Conservation (phyloP, 2,329 filamentous ascomycete genomes). For the Tolypocladium tundrense region DNA sequence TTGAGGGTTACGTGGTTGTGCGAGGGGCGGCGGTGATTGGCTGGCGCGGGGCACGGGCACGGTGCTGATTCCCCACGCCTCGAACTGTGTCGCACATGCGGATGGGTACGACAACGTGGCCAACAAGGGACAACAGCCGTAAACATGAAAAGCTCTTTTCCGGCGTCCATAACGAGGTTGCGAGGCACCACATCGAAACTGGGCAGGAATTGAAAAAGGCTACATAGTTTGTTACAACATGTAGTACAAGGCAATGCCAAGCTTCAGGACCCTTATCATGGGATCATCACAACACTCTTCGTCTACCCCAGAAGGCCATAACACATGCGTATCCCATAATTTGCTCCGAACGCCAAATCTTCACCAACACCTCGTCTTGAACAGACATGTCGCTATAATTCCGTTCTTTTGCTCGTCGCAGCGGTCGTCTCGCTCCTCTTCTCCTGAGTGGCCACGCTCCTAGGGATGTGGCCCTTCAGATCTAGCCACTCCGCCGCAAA, state of each 20-base stretch:
- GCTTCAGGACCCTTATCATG: background rate
- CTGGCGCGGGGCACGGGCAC: background rate
- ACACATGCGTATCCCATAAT: background rate
- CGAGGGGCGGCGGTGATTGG: background rate
- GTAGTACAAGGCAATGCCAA: too few relatives aligned
- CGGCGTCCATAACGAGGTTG: background rate
- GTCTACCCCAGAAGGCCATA: background rate
- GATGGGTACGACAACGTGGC: background rate
- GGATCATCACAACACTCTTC: background rate
- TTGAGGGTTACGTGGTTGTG: constrained; percentile 13
- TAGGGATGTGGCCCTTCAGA: constrained; percentile 35
- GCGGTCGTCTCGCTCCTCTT: constrained; percentile 15
- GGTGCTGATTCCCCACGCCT: background rate
- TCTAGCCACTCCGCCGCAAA: constrained; percentile 94
- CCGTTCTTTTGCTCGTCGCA: constrained; percentile 19
- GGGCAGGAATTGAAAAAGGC: background rate
- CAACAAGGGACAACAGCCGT: too few relatives aligned
- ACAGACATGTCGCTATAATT: constrained; percentile 11
- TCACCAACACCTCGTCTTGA: background rate
- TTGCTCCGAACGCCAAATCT: background rate
- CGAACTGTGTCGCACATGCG: background rate
- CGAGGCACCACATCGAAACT: too few relatives aligned
- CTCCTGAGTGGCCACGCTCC: constrained; percentile 10
- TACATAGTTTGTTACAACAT: background rate
- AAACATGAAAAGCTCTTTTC: too few relatives aligned